A percentile compares a stretch with the other conserved stretches of the same genome.
Conservation (phyloP, 768 basidiomycete species). For the Hericium coralloides region DNA sequence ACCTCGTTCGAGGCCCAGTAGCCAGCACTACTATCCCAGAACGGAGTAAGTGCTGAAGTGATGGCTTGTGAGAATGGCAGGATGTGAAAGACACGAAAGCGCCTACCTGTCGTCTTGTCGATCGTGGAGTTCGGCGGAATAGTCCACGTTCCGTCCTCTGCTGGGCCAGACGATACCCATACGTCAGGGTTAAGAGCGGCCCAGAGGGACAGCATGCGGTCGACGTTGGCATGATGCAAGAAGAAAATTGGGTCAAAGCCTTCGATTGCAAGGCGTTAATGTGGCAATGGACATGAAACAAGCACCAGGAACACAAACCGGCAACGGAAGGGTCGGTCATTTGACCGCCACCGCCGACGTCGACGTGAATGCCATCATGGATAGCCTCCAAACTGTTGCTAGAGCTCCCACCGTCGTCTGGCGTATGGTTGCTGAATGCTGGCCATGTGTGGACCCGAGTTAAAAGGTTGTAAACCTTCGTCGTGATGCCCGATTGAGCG, state of each 20-base stretch:
- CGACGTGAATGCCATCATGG: constrained; percentile 36
- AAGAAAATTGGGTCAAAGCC: constrained; percentile 48
- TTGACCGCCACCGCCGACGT: constrained; percentile 16
- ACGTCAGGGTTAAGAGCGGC: constrained; percentile 33
- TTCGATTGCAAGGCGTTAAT: constrained; percentile 6
- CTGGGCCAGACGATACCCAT: constrained; percentile 25
- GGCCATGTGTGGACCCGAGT: constrained; percentile 30
- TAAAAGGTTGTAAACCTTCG: constrained; percentile 24
- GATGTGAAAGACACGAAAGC: neutral
- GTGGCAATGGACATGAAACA: constrained; percentile 11
- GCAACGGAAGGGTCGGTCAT: constrained; percentile 19
- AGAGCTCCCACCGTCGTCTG: constrained; percentile 27
- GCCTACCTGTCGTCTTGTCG: constrained; percentile 5
- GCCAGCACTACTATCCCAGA: constrained; percentile 29
- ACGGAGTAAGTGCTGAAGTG: constrained; percentile 34
- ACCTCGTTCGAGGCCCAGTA: constrained; percentile 32
- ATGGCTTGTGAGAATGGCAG: neutral
- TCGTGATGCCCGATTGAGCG: constrained; percentile 4
- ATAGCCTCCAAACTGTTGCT: constrained; percentile 42
- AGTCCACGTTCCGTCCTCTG: constrained; percentile 9
- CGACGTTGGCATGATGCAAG: constrained; percentile 45
- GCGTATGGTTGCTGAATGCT: constrained; percentile 38
- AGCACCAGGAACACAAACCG: constrained; percentile 33
- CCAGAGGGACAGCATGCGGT: constrained; percentile 45
- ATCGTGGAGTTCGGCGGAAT: constrained; percentile 1